Evolutionary conservation across 106 monocot species (phyloP).

Genomic region (Triglochin maritima): DNA sequence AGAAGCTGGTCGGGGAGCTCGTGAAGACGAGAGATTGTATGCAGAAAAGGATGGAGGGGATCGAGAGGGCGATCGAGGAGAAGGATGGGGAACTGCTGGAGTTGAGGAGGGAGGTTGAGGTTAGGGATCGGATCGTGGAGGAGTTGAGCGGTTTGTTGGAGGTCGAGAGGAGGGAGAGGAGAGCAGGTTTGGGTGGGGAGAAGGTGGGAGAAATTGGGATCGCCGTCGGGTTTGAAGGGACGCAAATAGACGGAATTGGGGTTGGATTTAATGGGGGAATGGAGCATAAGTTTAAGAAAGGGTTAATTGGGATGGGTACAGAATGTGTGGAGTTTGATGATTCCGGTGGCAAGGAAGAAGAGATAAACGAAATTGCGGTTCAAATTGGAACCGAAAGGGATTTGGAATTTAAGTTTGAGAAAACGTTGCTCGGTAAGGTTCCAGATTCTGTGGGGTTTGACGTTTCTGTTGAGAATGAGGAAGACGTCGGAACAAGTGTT

Average conservation of each 20-base stretch:
- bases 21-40: slow-evolving; percentile 41
- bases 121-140: slow-evolving; percentile 33
- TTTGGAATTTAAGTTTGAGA: not conserved
- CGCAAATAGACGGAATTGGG: not conserved
- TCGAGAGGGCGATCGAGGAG: slow-evolving; percentile 38
- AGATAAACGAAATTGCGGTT: not conserved
- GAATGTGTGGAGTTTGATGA: not conserved
- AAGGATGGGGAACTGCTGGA: slow-evolving; percentile 49
- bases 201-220: not conserved
- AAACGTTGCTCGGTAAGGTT: not conserved
- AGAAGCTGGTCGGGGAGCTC: slow-evolving; percentile 42
- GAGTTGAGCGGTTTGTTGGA: slow-evolving; percentile 16
- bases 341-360: not conserved
- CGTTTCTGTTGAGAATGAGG: not conserved
- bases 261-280: not conserved
- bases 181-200: not conserved
- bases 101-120: slow-evolving; percentile 35
- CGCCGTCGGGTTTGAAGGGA: not conserved
- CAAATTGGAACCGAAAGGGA: not conserved
- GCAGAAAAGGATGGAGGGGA: slow-evolving; percentile 41
- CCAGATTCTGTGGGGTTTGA: not conserved
- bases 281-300: not conserved
- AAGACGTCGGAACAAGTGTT: not conserved
- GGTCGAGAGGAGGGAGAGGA: not conserved
- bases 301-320: not conserved